Base-by-base conservation (phyloP, 306 rosid species). In the Vigna hirtella region DNA sequence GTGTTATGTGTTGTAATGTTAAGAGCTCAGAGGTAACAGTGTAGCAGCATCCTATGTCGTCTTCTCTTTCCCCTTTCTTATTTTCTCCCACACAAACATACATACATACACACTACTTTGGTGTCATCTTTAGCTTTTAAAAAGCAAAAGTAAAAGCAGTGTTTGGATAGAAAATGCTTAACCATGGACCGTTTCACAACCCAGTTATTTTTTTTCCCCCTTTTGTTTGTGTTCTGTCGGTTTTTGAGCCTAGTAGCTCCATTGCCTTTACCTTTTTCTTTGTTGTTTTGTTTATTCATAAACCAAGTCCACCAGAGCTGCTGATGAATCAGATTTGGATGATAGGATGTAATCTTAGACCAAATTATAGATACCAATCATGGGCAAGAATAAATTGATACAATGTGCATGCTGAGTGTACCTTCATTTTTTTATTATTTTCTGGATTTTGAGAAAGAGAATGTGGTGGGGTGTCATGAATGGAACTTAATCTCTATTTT, bases 131-230 rank as follows among this genome's bases (percentile, higher is more conserved):
- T 87, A 86, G 85, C 97, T 91, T 93, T 90, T 85, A 32, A 75
- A 90, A 85, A 89, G 94, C 62, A 85, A 93, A 88, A 90, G 93
- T 84, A 89, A 90, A 89, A 88, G 87, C 85, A 85, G 74, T 74
- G 83, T 85, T 79, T 77, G 83, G 75, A 85, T 83, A 75, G 83
- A 87, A 53, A 89, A 83, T 86, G 82, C 74, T 85, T 68, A 82
- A 86, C 77, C 79, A 83, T 82, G 78, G 89, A 83, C 89, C 85
- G 81, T 89, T 91, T 83, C 82, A 87, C 83, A 79, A 64, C 28
- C 62, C 80, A 59, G 66, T 82, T 74, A 56, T 57, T 32, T 58
- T 76, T 72, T 18, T 53, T 18, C 3, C 5, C 3, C 59, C 48
- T 62, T 62, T 62, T 62, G 34, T 62, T 62, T 62, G 61, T 55